Conservation (phyloP, 2,329 filamentous ascomycete species). For the Penicillium occitanis region DNA sequence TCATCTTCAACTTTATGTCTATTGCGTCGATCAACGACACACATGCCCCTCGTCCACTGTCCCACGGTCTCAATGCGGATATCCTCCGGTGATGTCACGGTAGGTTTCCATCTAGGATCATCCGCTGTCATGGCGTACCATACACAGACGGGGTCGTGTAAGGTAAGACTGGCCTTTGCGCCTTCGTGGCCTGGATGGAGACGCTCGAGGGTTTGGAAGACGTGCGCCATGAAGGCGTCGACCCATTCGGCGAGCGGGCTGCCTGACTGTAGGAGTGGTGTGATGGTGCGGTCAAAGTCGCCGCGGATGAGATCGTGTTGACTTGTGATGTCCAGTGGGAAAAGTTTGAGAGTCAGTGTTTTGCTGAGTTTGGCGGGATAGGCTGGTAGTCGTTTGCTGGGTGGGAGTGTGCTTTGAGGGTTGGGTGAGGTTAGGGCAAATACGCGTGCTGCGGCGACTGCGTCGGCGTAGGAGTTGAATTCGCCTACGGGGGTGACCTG, state of each 20-base stretch:
- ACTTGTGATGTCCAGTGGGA: slow-evolving; percentile 75
- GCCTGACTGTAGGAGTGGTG: slow-evolving; percentile 57
- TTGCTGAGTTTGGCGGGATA: slow-evolving; percentile 67
- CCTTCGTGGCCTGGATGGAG: slow-evolving; percentile 58
- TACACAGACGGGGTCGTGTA: slow-evolving; percentile 76
- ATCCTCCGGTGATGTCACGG: slow-evolving; percentile 65
- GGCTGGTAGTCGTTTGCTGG: slow-evolving; percentile 54
- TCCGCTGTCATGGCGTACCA: slow-evolving; percentile 69
- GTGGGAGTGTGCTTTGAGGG: slow-evolving; percentile 79
- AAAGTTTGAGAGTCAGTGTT: slow-evolving; percentile 66
- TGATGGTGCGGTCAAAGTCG: slow-evolving; percentile 59
- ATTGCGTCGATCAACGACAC: slow-evolving; percentile 72
- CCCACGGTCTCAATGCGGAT: slow-evolving; percentile 85
- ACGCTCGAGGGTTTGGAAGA: slow-evolving; percentile 66
- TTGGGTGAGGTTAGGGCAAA: slow-evolving; percentile 73
- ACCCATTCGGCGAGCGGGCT: slow-evolving; percentile 75
- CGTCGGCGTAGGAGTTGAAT: slow-evolving; percentile 93
- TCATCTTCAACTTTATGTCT: slow-evolving; percentile 48
- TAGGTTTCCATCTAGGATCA: slow-evolving; percentile 42
- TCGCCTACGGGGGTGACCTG: slow-evolving; percentile 74
- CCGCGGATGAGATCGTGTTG: slow-evolving; percentile 64
- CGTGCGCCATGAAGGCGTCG: slow-evolving; percentile 67
- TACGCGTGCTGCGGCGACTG: slow-evolving; percentile 71
- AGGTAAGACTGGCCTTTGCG: slow-evolving; percentile 56
- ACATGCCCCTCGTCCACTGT: slow-evolving; percentile 94